Conservation (phyloP, 108 stramenopile species). For the Fistulifera solaris region DNA sequence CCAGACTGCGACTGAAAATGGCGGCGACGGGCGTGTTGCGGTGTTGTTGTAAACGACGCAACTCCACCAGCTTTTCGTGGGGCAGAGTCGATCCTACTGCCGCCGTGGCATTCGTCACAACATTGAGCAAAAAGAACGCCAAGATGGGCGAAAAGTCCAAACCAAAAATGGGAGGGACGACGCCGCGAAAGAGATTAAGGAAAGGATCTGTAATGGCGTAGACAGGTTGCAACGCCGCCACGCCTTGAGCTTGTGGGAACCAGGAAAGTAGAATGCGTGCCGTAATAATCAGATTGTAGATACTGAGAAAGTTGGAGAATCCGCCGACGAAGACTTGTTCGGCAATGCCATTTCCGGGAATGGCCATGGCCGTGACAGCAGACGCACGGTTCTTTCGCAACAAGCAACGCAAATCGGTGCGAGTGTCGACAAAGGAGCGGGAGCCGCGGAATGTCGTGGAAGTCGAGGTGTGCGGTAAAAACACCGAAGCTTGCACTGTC, state of each 20-base stretch:
- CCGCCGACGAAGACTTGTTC: slow-evolving; percentile 83
- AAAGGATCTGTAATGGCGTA: slow-evolving; percentile 88
- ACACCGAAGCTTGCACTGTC: slow-evolving; percentile 1
- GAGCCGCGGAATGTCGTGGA: neutral
- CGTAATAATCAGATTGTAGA: slow-evolving; percentile 89
- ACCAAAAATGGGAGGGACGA: slow-evolving; percentile 79
- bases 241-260: slow-evolving; percentile 80
- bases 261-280: slow-evolving; percentile 82
- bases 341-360: slow-evolving; percentile 74
- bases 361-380: slow-evolving; percentile 53
- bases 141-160: slow-evolving; percentile 75
- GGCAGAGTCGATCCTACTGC: slow-evolving; percentile 45
- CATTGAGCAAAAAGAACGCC: slow-evolving; percentile 57
- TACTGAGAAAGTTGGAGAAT: slow-evolving; percentile 69
- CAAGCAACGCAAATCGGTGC: slow-evolving; percentile 7
- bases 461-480: neutral
- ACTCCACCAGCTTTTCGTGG: slow-evolving; percentile 13
- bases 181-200: slow-evolving; percentile 79
- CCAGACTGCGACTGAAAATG: too few species aligned
- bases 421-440: neutral
- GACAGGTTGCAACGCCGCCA: slow-evolving; percentile 66
- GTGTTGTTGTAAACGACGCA: too few species aligned
- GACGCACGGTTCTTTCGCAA: slow-evolving; percentile 13
- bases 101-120: slow-evolving; percentile 43
- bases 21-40: too few species aligned